These are phyloP conservation scores for Orbilia ellipsospora DNA, from an alignment of 2,329 filamentous ascomycete genomes.

Conservation along the genomic window DNA sequence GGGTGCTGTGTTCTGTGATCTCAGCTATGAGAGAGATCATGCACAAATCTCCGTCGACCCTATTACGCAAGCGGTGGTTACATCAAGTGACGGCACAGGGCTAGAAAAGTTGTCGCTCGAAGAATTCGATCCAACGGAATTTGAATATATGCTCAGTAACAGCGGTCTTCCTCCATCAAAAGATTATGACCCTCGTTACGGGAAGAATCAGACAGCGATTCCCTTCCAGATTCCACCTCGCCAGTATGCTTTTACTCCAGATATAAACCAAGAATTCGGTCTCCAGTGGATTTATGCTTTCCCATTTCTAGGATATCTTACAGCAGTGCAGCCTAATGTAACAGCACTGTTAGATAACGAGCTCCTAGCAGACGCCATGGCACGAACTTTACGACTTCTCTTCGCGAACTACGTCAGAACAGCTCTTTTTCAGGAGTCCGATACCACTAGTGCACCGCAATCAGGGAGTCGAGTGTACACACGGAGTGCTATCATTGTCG, in stretches of 20 bases:
- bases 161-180: neutral
- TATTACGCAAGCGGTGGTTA: neutral
- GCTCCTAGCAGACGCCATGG: neutral
- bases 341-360: neutral
- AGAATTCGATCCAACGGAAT: neutral
- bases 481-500: neutral
- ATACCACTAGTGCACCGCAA: neutral
- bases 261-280: neutral
- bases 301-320: neutral
- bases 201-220: neutral
- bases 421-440: neutral
- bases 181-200: neutral
- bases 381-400: neutral
- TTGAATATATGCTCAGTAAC: constrained; percentile 2
- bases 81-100: neutral
- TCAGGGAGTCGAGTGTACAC: neutral
- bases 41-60: neutral
- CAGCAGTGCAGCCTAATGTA: neutral
- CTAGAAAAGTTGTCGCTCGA: neutral
- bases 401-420: neutral
- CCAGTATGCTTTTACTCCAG: neutral
- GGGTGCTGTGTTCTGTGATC: constrained; percentile 1
- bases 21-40: neutral
- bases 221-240: constrained; percentile 1
- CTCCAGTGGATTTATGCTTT: neutral